phyloP scores from a whole-genome alignment of 164 flowering plant species.

The Nelumbo lutea region DNA sequence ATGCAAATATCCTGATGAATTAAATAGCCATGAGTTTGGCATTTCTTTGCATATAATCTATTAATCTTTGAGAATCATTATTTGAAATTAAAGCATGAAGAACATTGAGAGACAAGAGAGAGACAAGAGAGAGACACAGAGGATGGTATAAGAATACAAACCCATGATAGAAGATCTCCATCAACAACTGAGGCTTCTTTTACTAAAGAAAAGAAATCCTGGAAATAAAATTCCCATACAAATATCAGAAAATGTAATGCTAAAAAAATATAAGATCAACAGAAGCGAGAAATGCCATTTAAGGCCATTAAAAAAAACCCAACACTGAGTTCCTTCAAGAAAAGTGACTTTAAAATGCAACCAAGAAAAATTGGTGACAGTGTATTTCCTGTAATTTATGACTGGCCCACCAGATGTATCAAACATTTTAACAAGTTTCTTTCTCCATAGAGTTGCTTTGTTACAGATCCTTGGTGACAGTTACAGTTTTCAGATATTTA shows the following conservation, averaged over 20 bases:
- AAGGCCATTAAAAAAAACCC: not conserved
- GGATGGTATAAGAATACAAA: conserved; percentile 22
- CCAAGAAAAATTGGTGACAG: not conserved
- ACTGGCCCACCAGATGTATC: not conserved
- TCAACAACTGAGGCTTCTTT: conserved; percentile 73
- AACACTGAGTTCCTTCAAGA: not conserved
- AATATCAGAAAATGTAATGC: not conserved
- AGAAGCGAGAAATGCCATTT: not conserved
- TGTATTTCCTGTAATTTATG: not conserved
- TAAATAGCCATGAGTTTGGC: no score
- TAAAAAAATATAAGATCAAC: not conserved
- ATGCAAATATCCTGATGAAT: no score
- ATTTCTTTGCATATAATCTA: not conserved
- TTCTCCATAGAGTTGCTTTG: not conserved
- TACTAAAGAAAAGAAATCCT: conserved; percentile 80
- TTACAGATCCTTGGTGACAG: no score
- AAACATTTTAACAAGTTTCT: no score
- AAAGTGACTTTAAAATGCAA: not conserved
- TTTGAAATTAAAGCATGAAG: not conserved
- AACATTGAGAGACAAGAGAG: not conserved
- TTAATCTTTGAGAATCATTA: not conserved
- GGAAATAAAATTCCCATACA: conserved; percentile 14
- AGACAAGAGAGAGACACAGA: not conserved
- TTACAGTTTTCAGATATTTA: no score
- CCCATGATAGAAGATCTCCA: conserved; percentile 88